Base-by-base conservation (phyloP, 2,329 filamentous ascomycete genomes). In the Drechslerella coelobrocha region DNA sequence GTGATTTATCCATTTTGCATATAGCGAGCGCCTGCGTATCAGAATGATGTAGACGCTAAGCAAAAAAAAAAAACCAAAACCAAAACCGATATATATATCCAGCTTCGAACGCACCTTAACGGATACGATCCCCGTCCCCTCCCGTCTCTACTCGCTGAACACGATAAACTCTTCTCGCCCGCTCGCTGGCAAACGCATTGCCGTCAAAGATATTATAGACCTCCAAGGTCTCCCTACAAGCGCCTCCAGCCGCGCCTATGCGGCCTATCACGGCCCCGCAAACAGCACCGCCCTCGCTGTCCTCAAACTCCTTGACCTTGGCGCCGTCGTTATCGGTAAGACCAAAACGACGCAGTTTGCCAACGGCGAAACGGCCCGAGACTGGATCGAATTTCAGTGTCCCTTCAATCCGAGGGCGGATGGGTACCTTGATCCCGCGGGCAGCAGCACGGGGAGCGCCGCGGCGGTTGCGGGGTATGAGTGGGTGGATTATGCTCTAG, bases 171-270 rank as follows among this genome's bases (percentile, higher is more conserved):
- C 39, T 9, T 56, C 52, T 1, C 41, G 41, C 4, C 86, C 85
- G 0, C 79, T 89, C 0, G 83, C 84, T 3, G 86, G 87, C 17
- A 82, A 87, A 2, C 81, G 86, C 17, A 76, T 88, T 0, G 86
- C 82, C 0, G 81, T 88, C 60, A 89, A 89, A 76, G 87, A 89
- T 73, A 84, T 87, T 50, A 86, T 82, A 74, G 81, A 86, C 72
- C 77, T 88, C 39, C 81, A 82, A 21, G 87, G 87, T 1, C 77
- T 87, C 0, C 81, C 81, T 10, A 87, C 84, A 0, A 81, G 81
- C 0, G 80, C 83, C 29, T 87, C 86, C 0, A 88, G 85, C 60
- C 79, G 84, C 29, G 83, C 85, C 1, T 89, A 83, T 80, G 82
- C 82, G 21, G 78, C 82, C 31, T 77, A 88, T 1, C 84, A 86